A percentile compares a stretch with the other conserved stretches of the same genome.
phyloP scores from a whole-genome alignment of 805 yeast species.

The Yarrowia sp. region DNA sequence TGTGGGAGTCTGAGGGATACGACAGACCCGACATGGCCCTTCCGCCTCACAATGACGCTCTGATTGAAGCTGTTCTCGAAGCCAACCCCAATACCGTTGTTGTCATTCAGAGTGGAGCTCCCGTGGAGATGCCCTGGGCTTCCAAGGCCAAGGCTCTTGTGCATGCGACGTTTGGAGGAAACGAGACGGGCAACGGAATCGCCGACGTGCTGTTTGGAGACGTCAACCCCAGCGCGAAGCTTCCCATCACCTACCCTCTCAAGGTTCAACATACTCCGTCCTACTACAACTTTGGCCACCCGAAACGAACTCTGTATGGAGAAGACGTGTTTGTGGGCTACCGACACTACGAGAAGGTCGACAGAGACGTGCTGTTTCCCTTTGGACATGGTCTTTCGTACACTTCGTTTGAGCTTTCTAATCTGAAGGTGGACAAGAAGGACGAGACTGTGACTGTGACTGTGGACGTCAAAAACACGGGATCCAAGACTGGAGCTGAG shows the following conservation, averaged over 20 bases:
- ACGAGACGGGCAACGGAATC: constrained; percentile 63
- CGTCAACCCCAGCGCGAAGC: constrained; percentile 65
- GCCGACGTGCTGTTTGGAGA: constrained; percentile 69
- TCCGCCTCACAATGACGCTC: constrained; percentile 58
- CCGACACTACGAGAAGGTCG: constrained; percentile 62
- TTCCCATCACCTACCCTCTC: constrained; percentile 63
- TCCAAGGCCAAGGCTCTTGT: constrained; percentile 54
- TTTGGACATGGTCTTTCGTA: constrained; percentile 71
- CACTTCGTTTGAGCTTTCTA: constrained; percentile 56
- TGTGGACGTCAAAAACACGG: constrained; percentile 17
- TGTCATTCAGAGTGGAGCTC: constrained; percentile 67
- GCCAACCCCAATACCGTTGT: constrained; percentile 61
- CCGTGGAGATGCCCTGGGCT: constrained; percentile 65
- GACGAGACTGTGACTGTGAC: neutral
- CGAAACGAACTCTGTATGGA: constrained; percentile 57
- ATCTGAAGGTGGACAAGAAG: constrained; percentile 50
- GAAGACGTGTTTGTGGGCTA: constrained; percentile 73
- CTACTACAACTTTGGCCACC: constrained; percentile 56
- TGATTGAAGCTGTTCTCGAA: constrained; percentile 55
- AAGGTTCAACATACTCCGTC: constrained; percentile 63
- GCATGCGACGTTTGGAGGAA: constrained; percentile 66
- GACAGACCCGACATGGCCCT: constrained; percentile 61
- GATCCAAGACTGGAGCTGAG: constrained; percentile 11
- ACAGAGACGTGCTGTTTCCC: constrained; percentile 60
- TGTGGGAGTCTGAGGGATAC: constrained; percentile 67